These are phyloP conservation scores for Populus trichocarpa DNA, from an alignment of 441 rosid genomes.

Conservation along the genomic window DNA sequence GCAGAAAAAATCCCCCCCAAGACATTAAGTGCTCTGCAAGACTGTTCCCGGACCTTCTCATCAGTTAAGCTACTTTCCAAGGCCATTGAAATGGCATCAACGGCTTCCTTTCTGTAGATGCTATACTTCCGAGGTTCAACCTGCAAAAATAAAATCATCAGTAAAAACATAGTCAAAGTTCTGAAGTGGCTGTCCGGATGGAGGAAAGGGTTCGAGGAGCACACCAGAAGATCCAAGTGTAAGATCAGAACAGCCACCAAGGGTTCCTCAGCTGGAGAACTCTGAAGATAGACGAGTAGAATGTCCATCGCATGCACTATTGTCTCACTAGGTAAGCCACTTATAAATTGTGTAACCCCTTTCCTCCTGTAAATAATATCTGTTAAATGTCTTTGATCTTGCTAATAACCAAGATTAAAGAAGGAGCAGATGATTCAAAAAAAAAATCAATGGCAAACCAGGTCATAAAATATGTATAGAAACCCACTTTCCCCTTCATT, in stretches of 20 bases:
- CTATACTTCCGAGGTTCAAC: constrained; percentile 42
- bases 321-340: constrained; percentile 38
- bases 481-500: too few relatives aligned
- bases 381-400: neutral
- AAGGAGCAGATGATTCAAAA: neutral
- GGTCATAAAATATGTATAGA: neutral
- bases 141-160: constrained; percentile 21
- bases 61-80: constrained; percentile 37
- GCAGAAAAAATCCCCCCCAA: constrained; percentile 43
- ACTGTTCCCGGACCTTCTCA: constrained; percentile 32
- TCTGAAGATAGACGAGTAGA: constrained; percentile 44
- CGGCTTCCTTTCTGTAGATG: constrained; percentile 51
- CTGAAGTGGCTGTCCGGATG: neutral
- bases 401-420: neutral
- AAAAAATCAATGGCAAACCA: neutral
- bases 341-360: constrained; percentile 30
- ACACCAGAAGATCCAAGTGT: constrained; percentile 51
- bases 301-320: constrained; percentile 36
- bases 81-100: constrained; percentile 42
- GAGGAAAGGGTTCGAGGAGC: constrained; percentile 6
- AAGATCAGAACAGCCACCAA: constrained; percentile 46
- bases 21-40: constrained; percentile 47
- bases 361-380: constrained; percentile 33
- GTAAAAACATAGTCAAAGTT: neutral
- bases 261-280: constrained; percentile 35